These are phyloP conservation scores for Paramecium pentaurelia DNA, from an alignment of 73 alveolate genomes.

Conservation along the genomic window DNA sequence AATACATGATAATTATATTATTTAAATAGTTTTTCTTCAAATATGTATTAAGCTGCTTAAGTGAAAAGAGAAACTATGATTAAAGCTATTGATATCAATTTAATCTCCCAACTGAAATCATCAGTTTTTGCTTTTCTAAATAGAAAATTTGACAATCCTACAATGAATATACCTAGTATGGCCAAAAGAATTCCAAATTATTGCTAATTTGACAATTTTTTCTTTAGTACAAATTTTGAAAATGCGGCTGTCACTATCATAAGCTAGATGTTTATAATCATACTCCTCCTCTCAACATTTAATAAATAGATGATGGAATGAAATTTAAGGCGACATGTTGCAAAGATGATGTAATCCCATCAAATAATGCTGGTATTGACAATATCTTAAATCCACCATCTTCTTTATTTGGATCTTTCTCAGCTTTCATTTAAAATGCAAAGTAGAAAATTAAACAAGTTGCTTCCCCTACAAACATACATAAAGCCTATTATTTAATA, in stretches of 20 bases:
- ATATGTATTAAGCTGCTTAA: slow-evolving; percentile 59
- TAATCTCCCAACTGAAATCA: slow-evolving; percentile 1
- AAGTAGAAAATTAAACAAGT: slow-evolving; percentile 16
- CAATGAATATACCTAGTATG: slow-evolving; percentile 81
- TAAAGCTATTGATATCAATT: not conserved
- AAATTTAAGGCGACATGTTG: slow-evolving; percentile 41
- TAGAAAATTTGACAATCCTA: slow-evolving; percentile 73
- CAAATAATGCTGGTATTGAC: slow-evolving; percentile 51
- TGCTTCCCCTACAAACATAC: slow-evolving; percentile 49
- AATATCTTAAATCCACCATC: not conserved
- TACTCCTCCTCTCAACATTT: slow-evolving; percentile 92
- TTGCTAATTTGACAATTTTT: slow-evolving; percentile 80
- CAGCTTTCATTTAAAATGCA: not conserved
- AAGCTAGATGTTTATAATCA: not conserved
- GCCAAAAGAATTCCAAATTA: slow-evolving; percentile 75
- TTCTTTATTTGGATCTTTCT: slow-evolving; percentile 29
- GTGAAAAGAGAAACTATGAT: slow-evolving; percentile 47
- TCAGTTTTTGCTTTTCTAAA: slow-evolving; percentile 43
- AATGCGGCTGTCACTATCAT: slow-evolving; percentile 83
- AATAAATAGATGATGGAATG: slow-evolving; percentile 82
- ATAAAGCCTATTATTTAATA: not conserved
- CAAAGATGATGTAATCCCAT: slow-evolving; percentile 44
- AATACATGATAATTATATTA: slow-evolving; percentile 87
- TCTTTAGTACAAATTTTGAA: slow-evolving; percentile 81
- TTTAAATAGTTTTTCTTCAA: slow-evolving; percentile 79